phyloP scores from a whole-genome alignment of 495 filamentous ascomycete genomes.

The Cudoniella acicularis region DNA sequence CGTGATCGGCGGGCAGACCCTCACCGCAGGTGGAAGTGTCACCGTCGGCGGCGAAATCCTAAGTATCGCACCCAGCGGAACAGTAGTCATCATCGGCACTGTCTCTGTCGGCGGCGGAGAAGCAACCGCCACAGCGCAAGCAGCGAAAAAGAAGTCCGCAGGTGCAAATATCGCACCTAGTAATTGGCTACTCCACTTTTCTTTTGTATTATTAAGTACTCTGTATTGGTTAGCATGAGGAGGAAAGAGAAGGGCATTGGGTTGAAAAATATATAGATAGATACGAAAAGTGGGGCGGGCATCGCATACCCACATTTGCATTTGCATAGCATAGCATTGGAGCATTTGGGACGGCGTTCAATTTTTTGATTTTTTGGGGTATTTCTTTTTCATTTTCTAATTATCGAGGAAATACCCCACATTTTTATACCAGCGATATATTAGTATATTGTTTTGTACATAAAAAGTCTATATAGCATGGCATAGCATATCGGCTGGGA shows the following conservation, averaged over 20 bases:
- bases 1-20: slow-evolving; percentile 22
- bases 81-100: slow-evolving; percentile 17
- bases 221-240: background rate
- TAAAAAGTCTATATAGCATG: too few species aligned
- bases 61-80: slow-evolving; percentile 16
- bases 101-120: slow-evolving; percentile 16
- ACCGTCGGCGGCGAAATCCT: slow-evolving; percentile 23
- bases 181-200: background rate
- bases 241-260: background rate
- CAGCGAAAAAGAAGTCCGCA: slow-evolving; percentile 4
- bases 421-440: too few species aligned
- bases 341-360: too few species aligned
- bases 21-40: slow-evolving; percentile 20
- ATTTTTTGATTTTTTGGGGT: too few species aligned
- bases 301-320: too few species aligned
- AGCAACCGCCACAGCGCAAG: slow-evolving; percentile 3
- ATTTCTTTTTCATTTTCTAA: too few species aligned
- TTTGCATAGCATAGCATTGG: too few species aligned
- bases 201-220: background rate
- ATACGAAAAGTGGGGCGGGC: too few species aligned
- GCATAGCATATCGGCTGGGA: too few species aligned
- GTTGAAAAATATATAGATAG: too few species aligned
- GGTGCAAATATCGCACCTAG: background rate
- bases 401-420: too few species aligned
- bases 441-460: too few species aligned